phyloP scores from a whole-genome alignment of 2,329 filamentous ascomycete genomes.

The Ascochyta pisi region DNA sequence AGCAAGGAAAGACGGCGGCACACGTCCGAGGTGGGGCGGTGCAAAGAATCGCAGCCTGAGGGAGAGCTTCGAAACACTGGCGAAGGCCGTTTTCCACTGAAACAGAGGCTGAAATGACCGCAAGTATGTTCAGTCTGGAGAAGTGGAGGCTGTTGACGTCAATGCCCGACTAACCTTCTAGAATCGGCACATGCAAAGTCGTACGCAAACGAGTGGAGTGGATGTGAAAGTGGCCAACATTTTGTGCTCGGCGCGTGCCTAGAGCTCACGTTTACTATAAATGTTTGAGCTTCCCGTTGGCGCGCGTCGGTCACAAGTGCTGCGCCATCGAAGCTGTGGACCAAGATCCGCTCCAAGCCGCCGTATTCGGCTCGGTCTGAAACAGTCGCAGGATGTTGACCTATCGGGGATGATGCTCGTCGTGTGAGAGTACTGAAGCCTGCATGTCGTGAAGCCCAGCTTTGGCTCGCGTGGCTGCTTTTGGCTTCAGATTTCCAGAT shows the following conservation, averaged over 20 bases:
- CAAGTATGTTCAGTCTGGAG: slow-evolving; percentile 21
- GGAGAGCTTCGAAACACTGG: slow-evolving; percentile 23
- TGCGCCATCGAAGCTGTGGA: slow-evolving; percentile 16
- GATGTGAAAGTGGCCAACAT: slow-evolving; percentile 16
- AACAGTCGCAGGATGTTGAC: slow-evolving; percentile 17
- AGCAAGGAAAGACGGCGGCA: slow-evolving; percentile 6
- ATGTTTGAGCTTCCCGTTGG: slow-evolving; percentile 24
- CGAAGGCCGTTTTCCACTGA: slow-evolving; percentile 31
- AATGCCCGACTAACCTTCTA: slow-evolving; percentile 22
- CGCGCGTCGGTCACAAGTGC: slow-evolving; percentile 15
- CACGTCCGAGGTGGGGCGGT: slow-evolving; percentile 20
- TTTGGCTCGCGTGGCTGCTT: slow-evolving; percentile 22
- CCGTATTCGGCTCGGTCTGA: slow-evolving; percentile 24
- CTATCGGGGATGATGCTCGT: slow-evolving; percentile 24
- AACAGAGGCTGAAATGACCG: slow-evolving; percentile 28
- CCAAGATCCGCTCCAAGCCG: slow-evolving; percentile 21
- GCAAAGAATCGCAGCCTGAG: slow-evolving; percentile 14
- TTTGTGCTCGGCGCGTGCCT: slow-evolving; percentile 22
- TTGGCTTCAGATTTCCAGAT: slow-evolving; percentile 6
- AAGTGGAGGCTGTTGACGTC: slow-evolving; percentile 21
- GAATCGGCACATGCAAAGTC: slow-evolving; percentile 24
- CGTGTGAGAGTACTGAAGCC: slow-evolving; percentile 11
- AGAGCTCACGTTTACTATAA: slow-evolving; percentile 31
- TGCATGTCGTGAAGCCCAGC: slow-evolving; percentile 18
- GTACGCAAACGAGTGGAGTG: slow-evolving; percentile 22